phyloP scores from a whole-genome alignment of 306 rosid genomes.

The Citrullus mucosospermus region DNA sequence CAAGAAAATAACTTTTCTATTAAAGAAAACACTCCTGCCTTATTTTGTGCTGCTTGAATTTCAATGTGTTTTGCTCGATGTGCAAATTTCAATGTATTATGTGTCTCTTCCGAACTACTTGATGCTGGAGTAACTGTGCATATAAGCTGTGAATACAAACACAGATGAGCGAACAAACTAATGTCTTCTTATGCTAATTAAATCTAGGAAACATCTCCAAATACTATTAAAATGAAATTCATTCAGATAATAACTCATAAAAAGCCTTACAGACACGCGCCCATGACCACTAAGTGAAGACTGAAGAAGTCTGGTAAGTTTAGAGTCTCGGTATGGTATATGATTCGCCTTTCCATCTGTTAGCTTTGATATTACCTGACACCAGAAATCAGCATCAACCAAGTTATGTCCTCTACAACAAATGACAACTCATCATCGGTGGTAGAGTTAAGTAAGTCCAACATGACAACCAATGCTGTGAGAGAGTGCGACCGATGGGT shows the following conservation, averaged over 20 bases:
- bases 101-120: slow-evolving; percentile 91
- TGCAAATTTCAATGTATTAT: slow-evolving; percentile 92
- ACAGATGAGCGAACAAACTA: slow-evolving; percentile 15
- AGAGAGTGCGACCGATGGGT: background rate
- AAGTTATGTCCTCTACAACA: background rate
- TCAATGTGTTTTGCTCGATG: slow-evolving; percentile 96
- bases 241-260: slow-evolving; percentile 9
- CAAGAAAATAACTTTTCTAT: background rate
- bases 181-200: slow-evolving; percentile 10
- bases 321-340: slow-evolving; percentile 93
- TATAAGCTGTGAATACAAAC: slow-evolving; percentile 58
- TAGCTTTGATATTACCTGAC: slow-evolving; percentile 88
- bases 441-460: background rate
- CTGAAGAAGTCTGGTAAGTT: slow-evolving; percentile 89
- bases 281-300: slow-evolving; percentile 98
- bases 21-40: slow-evolving; percentile 23
- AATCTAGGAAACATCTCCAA: background rate
- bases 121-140: slow-evolving; percentile 98
- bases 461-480: background rate
- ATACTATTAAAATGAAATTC: slow-evolving; percentile 1
- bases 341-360: slow-evolving; percentile 85
- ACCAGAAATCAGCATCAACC: slow-evolving; percentile 18
- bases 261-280: slow-evolving; percentile 84
- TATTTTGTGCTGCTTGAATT: slow-evolving; percentile 93
- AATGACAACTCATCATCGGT: background rate